Conservation (phyloP, 345 rosid genomes). For the Citropsis articulata region DNA sequence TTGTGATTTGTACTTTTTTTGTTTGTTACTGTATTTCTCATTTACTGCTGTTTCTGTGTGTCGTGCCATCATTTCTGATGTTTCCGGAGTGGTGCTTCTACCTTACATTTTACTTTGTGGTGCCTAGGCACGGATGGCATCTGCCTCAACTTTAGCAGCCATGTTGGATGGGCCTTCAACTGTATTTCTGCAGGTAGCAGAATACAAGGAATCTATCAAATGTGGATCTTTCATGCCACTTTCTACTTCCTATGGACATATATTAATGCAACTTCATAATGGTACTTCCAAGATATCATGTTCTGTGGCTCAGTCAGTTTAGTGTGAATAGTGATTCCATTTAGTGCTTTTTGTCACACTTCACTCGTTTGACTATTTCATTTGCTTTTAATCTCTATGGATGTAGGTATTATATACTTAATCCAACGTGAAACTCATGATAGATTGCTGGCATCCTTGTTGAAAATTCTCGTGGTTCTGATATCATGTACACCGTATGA, state of each 20-base stretch:
- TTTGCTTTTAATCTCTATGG: conserved; percentile 12
- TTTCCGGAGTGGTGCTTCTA: conserved; percentile 9
- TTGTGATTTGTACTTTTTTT: neutral
- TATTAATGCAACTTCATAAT: conserved; percentile 85
- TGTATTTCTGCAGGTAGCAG: conserved; percentile 87
- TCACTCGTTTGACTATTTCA: conserved; percentile 13
- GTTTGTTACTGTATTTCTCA: neutral
- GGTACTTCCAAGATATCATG: conserved; percentile 45
- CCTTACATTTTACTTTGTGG: conserved; percentile 26
- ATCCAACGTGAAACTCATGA: conserved; percentile 68
- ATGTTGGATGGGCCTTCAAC: conserved; percentile 88
- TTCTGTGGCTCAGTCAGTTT: conserved; percentile 18
- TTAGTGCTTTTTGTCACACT: conserved; percentile 5
- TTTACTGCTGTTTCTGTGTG: neutral
- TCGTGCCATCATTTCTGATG: neutral
- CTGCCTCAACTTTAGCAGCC: conserved; percentile 71
- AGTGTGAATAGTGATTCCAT: conserved; percentile 1
- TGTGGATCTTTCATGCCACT: conserved; percentile 76
- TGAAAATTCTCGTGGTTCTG: conserved; percentile 77
- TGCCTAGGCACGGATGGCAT: conserved; percentile 70
- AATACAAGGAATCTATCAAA: conserved; percentile 71
- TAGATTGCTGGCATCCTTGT: conserved; percentile 65
- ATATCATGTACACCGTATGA: conserved; percentile 91
- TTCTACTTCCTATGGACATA: conserved; percentile 81
- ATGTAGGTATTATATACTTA: conserved; percentile 72